These are phyloP conservation scores for Pythium plurisporium DNA, from an alignment of 352 stramenopile genomes.

Conservation along the genomic window DNA sequence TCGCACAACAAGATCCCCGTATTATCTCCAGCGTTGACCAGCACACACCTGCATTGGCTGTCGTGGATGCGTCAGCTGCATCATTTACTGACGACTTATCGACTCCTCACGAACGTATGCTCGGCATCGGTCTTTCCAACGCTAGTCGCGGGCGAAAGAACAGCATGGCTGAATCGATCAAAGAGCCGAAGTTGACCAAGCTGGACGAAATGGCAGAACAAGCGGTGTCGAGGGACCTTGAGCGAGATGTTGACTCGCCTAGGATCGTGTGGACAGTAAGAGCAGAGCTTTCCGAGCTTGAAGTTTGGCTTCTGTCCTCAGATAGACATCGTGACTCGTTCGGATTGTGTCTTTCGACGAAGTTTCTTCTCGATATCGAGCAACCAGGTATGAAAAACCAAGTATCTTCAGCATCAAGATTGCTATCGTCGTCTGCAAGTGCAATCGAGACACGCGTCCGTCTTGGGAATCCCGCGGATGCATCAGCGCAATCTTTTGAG, in stretches of 20 bases:
- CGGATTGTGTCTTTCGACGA: slow-evolving; percentile 43
- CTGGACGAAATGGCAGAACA: slow-evolving; percentile 24
- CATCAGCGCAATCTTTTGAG: slow-evolving; percentile 9
- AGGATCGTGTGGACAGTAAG: slow-evolving; percentile 36
- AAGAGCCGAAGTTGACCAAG: slow-evolving; percentile 25
- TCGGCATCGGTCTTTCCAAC: slow-evolving; percentile 11
- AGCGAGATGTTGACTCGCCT: neutral
- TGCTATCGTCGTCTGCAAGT: slow-evolving; percentile 19
- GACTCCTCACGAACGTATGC: slow-evolving; percentile 10
- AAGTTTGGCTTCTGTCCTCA: slow-evolving; percentile 66
- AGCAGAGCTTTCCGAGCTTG: slow-evolving; percentile 40
- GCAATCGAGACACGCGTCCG: slow-evolving; percentile 5
- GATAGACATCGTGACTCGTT: slow-evolving; percentile 51
- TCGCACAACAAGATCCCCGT: slow-evolving; percentile 23
- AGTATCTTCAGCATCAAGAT: neutral
- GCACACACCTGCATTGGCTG: slow-evolving; percentile 3
- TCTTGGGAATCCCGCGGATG: slow-evolving; percentile 11
- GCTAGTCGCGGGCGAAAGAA: slow-evolving; percentile 32
- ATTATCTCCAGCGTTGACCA: slow-evolving; percentile 18
- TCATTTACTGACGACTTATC: slow-evolving; percentile 1
- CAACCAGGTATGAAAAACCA: too few species aligned
- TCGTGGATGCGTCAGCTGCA: neutral
- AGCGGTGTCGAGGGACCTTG: slow-evolving; percentile 8
- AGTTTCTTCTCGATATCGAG: slow-evolving; percentile 1
- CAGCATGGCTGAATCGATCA: slow-evolving; percentile 55